Base-by-base conservation (phyloP, 805 yeast genomes). In the Candida odintsovae region DNA sequence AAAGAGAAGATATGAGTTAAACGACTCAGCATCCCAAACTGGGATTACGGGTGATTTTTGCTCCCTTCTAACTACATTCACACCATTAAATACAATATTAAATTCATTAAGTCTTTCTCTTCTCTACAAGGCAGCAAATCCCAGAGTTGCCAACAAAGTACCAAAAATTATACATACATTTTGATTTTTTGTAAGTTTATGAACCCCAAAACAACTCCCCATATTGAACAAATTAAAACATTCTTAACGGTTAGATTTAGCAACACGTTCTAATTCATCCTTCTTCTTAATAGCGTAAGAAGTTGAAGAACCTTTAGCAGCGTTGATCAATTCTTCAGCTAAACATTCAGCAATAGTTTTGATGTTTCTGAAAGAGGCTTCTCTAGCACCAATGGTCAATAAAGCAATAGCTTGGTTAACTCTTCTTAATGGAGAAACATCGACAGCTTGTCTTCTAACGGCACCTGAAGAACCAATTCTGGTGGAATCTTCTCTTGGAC, bases 191-290 rank as follows among this genome's bases (percentile, higher is more conserved):
- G 43, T 40, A 53, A 48, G 46, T 45, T 47, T 40, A 48, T 44
- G 51, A 40, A 47, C 50, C 53, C 49, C 50, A 42, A 37, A 53
- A 41, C 20, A 22, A 48, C 37, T 48, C 44, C 46, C 40, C 50
- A 49, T 35, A 46, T 28, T 28, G 29, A 50, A 47, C 49, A 54
- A 49, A 52, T 48, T 54, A 57, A 41, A 38, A 46, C 44, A 51
- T 50, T 44, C 50, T 52, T 94, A 94, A 90, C 99, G 99, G 96
- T 94, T 94, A 75, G 99, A 92, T 82, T 94, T 94, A 75, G 99
- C 99, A 77, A 94, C 99, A 87, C 99, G 96, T 86, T 94, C 99
- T 76, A 94, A 87, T 85, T 94, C 99, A 77, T 94, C 99, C 96
- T 94, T 94, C 99, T 94, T 94, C 95, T 94, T 94, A 82, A 94